phyloP scores from a whole-genome alignment of 2,329 filamentous ascomycete species.

The Arthrobotrys sinensis region DNA sequence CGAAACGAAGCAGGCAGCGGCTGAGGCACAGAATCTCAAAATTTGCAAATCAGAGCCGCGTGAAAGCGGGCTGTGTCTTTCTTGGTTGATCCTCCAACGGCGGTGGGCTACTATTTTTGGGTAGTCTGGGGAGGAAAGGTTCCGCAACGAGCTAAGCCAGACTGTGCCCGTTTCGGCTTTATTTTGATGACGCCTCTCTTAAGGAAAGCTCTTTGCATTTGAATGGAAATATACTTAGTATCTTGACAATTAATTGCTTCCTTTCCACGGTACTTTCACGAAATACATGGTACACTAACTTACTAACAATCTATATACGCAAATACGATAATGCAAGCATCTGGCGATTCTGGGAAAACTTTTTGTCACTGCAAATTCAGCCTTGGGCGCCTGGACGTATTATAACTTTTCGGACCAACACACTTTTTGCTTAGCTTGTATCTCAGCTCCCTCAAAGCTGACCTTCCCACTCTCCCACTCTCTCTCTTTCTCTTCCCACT shows the following conservation, averaged over 20 bases:
- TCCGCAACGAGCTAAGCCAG: constrained; percentile 34
- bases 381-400: constrained; percentile 3
- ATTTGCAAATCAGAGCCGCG: constrained; percentile 8
- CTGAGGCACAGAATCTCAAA: constrained; percentile 26
- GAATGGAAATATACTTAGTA: no score
- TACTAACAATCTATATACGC: neutral
- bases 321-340: no score
- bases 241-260: no score
- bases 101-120: constrained; percentile 14
- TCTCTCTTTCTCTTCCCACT: constrained; percentile 17
- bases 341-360: neutral
- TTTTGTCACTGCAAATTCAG: constrained; percentile 4
- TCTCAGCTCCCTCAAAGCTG: constrained; percentile 41
- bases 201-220: neutral
- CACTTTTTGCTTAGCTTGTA: constrained; percentile 40
- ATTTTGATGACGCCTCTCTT: constrained; percentile 38
- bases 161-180: constrained; percentile 44
- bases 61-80: constrained; percentile 32
- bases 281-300: no score
- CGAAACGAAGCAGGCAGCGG: constrained; percentile 14
- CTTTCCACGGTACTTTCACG: no score
- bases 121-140: neutral
- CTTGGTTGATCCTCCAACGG: constrained; percentile 26
- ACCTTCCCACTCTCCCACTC: constrained; percentile 13
- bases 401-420: constrained; percentile 39